Evolutionary conservation across 2,329 filamentous ascomycete genomes (phyloP), one percentile per base, ranked within the genome.

Genomic region (Penicillium janthinellum): DNA sequence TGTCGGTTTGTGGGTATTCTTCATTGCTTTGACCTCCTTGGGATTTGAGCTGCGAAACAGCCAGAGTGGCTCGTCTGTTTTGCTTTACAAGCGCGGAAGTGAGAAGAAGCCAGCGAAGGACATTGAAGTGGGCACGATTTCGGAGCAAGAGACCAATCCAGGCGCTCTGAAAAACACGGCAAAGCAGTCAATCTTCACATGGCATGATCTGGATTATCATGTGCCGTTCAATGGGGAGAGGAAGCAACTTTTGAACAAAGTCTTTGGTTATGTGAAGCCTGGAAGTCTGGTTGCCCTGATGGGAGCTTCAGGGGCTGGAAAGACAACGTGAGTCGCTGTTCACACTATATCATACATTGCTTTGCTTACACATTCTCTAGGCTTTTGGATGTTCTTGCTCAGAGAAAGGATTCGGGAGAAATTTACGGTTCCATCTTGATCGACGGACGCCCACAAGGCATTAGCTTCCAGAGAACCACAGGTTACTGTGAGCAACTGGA

Each of bases 141-240:
- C n/a, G 7, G 14, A 54, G 14, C 15, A 47, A 15, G 2, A 47
- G 11, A 58, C 56, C 2, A 52, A 64, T 8, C 42, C 47, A 1
- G 41, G 35, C 5, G 57, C 63, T 0, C 61, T 72, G 5, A 45
- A 60, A 1, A 58, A 90, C 70, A 90, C 85, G 0, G 88, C 62
- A 64, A 88, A 89, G 51, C 86, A 89, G 61, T 86, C 87, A 41
- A 82, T 90, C 2, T 81, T 96, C 57, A 95, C 92, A 0, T 96
- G 91, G 90, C 90, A 92, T 71, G 83, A 90, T 57, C 85, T 96
- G 54, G 90, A 88, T 69, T 96, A 96, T 71, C 82, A 71, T 63
- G 88, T 82, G 62, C 77, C 58, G 3, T 79, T 76, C 51, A 76
- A 81, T 4, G 73, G 76, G 1, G 73, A 79, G 48, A 72, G 81